Evolutionary conservation across 148 eudicot species (phyloP).

Genomic region (Chenopodium berlandieri): DNA sequence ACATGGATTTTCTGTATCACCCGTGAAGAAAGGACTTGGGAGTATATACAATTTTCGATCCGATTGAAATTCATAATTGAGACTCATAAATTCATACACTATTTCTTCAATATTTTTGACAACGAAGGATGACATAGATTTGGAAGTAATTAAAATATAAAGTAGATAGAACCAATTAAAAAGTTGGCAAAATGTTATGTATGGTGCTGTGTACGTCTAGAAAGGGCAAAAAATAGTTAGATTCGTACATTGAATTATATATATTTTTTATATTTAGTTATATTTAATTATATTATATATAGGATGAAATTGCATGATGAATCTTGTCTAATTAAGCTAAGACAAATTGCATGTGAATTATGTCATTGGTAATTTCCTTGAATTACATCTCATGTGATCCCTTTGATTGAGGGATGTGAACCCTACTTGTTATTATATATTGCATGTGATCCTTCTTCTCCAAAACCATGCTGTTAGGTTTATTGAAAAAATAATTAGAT

Average conservation of each 20-base stretch:
- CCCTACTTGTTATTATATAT: not conserved
- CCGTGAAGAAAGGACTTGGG: conserved; percentile 14
- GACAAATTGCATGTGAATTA: conserved; percentile 8
- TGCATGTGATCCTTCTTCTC: not conserved
- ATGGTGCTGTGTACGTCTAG: too few species aligned
- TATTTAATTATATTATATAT: too few species aligned
- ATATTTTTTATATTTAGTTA: too few species aligned
- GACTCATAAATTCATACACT: too few species aligned
- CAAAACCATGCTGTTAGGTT: too few species aligned
- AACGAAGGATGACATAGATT: not conserved
- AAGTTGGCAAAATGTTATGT: not conserved
- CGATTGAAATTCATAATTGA: not conserved
- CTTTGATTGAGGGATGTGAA: conserved; percentile 9
- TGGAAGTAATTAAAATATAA: not conserved
- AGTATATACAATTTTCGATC: not conserved
- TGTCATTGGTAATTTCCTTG: not conserved
- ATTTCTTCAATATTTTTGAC: not conserved
- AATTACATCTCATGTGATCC: conserved; percentile 9
- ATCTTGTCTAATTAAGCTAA: not conserved
- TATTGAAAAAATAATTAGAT: too few species aligned
- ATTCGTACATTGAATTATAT: too few species aligned
- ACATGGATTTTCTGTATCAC: not conserved
- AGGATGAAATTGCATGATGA: not conserved
- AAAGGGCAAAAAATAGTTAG: too few species aligned
- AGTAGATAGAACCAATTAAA: not conserved